phyloP scores from a whole-genome alignment of 176 grass and related monocot species.

The Juncus inflexus region DNA sequence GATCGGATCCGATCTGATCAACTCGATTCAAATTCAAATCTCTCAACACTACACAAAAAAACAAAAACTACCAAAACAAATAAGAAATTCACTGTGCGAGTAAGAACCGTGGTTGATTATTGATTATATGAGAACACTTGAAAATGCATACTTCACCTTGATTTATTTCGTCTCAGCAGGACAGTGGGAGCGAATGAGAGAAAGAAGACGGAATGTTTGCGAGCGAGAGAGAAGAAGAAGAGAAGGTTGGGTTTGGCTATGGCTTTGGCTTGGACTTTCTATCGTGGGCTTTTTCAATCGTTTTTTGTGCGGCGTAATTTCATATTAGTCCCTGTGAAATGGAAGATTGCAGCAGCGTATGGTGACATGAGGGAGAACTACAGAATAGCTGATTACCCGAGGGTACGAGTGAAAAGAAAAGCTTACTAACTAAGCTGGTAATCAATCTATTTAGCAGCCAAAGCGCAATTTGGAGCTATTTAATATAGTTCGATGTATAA shows the following conservation, averaged over 20 bases:
- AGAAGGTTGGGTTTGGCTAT: slow-evolving; percentile 10
- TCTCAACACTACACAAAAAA: slow-evolving; percentile 5
- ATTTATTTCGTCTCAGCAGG: background rate
- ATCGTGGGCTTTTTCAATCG: background rate
- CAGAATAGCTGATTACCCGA: too few species aligned
- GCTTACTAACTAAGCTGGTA: too few species aligned
- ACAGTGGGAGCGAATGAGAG: slow-evolving; percentile 17
- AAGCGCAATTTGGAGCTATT: too few species aligned
- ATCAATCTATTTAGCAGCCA: too few species aligned
- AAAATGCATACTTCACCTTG: slow-evolving; percentile 15
- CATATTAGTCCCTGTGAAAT: background rate
- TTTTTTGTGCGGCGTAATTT: background rate
- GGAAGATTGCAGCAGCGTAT: too few species aligned
- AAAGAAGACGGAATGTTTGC: background rate
- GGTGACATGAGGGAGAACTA: too few species aligned
- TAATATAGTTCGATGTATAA: too few species aligned
- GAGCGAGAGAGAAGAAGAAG: slow-evolving; percentile 5
- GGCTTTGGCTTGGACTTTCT: slow-evolving; percentile 20
- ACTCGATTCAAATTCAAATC: slow-evolving; percentile 15
- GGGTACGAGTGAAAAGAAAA: too few species aligned
- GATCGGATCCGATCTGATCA: slow-evolving; percentile 31
- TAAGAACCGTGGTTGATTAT: background rate
- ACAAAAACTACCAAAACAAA: background rate
- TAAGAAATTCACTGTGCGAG: background rate
- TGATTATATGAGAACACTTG: background rate